Base-by-base conservation (phyloP, 371 early-diverging fungal genomes). In the Apophysomyces elegans region DNA sequence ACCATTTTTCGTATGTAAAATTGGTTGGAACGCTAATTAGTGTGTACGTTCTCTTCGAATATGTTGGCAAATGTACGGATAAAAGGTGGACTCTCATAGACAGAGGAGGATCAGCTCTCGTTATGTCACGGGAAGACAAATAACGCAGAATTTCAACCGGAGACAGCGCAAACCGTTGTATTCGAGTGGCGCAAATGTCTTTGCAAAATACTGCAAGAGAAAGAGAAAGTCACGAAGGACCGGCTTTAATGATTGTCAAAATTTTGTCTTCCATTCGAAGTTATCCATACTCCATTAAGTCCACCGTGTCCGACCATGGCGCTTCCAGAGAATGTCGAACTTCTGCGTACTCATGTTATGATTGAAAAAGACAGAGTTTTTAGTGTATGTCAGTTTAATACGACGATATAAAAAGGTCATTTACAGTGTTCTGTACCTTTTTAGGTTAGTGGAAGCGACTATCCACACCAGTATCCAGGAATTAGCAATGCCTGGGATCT, bases 371-470 rank as follows among this genome's bases (percentile, higher is more conserved):
- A 87, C 65, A 81, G 86, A 73, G 85, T 87, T 16, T 82, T 72
- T 59, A 85, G 84, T 70, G 87, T 87, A 77, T 45, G 81, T 57
- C 41, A 14, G 16, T 50, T 47, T 58, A 38, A 32, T 26, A 14
- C 13, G 18, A 14, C 35, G 54, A 43, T 61, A 35, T 18, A 37
- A 26, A 13, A n/a, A 37, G 38, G 41, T 36, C 14, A 16, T 14
- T 39, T 7, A 50, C 21, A 37, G 7, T 18, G 13, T 35, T 6
- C 26, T 41, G 16, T 39, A 21, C 37, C 45, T 44, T 37, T 18
- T 56, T 50, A 88, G 88, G 84, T 80, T n/a, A 85, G 86, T 38
- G 85, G 87, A 14, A 88, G 81, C 57, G 89, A 88, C 67, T 88
- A 81, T 46, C 89, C 89, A 65, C 79, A 83, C 64, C 85, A 84